Evolutionary conservation across 2,329 filamentous ascomycete genomes (phyloP).

Genomic region (Curvularia verruculosa): DNA sequence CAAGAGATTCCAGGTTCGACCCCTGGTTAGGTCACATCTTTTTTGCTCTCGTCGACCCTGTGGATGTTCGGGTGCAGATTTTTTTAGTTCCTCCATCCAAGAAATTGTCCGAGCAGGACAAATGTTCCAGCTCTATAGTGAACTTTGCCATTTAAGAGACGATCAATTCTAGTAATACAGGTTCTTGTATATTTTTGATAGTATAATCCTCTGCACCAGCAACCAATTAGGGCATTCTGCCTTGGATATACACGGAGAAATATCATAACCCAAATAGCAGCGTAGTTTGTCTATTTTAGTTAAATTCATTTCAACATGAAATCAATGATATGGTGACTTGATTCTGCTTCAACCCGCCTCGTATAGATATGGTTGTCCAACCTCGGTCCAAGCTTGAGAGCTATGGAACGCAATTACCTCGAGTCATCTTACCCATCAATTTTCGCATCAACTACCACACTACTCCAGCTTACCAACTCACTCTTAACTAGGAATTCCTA

Average conservation of each 20-base stretch:
- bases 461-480: neutral
- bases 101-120: neutral
- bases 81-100: neutral
- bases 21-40: slow-evolving; percentile 27
- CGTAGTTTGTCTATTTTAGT: no score
- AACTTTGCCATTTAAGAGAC: no score
- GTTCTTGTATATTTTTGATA: no score
- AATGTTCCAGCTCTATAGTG: neutral
- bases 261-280: no score
- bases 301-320: neutral
- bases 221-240: no score
- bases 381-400: neutral
- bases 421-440: neutral
- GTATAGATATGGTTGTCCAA: neutral
- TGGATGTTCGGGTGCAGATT: neutral
- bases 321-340: neutral
- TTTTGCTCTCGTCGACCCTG: neutral
- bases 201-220: no score
- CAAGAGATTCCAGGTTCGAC: slow-evolving; percentile 43
- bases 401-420: neutral
- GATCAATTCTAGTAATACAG: no score
- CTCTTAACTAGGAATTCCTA: neutral
- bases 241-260: neutral
- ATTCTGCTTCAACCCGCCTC: neutral
- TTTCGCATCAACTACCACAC: neutral